These are phyloP conservation scores for Dissophora globulifera DNA, from an alignment of 192 early-diverging fungal genomes.

Conservation along the genomic window DNA sequence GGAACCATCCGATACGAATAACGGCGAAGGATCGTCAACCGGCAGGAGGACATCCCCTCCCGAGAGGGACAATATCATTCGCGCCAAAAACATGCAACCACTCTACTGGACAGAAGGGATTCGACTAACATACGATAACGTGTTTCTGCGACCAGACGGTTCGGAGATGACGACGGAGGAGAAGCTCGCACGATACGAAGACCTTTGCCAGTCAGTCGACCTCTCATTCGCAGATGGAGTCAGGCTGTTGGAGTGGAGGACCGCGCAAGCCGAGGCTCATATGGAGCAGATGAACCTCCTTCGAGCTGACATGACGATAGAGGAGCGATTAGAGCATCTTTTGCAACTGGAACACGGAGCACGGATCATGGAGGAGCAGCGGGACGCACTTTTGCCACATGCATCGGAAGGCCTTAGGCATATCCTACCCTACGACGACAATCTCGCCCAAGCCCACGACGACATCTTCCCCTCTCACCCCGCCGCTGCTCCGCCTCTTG, in stretches of 20 bases:
- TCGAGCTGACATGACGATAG: background rate
- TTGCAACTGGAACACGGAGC: slow-evolving; percentile 4
- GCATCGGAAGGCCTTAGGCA: background rate
- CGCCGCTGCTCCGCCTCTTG: background rate
- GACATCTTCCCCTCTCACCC: background rate
- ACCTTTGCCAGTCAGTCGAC: background rate
- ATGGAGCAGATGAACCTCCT: slow-evolving; percentile 9
- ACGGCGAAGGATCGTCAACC: background rate
- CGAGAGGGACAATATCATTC: slow-evolving; percentile 18
- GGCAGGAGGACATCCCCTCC: background rate
- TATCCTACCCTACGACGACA: no score
- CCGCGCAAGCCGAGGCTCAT: background rate
- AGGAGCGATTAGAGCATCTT: slow-evolving; percentile 5
- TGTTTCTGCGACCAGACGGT: slow-evolving; percentile 30
- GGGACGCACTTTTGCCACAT: slow-evolving; percentile 6
- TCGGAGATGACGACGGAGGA: slow-evolving; percentile 20
- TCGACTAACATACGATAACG: slow-evolving; percentile 25
- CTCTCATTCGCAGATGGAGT: slow-evolving; percentile 28
- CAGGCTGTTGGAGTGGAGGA: slow-evolving; percentile 20
- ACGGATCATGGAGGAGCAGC: slow-evolving; percentile 1
- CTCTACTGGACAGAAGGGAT: slow-evolving; percentile 25
- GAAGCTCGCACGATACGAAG: slow-evolving; percentile 25
- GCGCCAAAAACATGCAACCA: slow-evolving; percentile 2
- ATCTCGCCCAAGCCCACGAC: no score
- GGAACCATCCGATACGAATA: background rate